Base-by-base conservation (phyloP, 2,329 filamentous ascomycete genomes). In the Talaromyces funiculosus region DNA sequence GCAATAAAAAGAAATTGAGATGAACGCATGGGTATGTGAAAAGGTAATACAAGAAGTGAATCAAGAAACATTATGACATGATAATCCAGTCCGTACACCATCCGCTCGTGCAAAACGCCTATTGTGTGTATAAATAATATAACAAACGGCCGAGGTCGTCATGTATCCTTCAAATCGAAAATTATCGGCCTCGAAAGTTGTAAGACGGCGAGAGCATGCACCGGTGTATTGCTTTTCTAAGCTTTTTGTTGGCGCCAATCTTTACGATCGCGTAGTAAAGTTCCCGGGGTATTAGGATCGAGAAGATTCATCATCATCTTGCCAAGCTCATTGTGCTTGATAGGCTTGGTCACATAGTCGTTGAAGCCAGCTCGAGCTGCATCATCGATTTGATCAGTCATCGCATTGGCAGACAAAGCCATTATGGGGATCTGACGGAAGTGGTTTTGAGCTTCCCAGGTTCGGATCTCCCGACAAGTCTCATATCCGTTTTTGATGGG, bases 221-320 rank as follows among this genome's bases (percentile, higher is more conserved):
- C 20, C 35, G 35, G 16, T 47, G 42, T 24, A 24, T 22, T 26
- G 12, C 33, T 42, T 37, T 26, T 40, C 43, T 38, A 57, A 43
- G 45, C 18, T 22, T 42, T 59, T 53, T 26, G 57, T 20, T 62
- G 61, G 42, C 37, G 61, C 56, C 43, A 60, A 43, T 62, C 58
- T 58, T 62, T 69, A 42, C 76, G 76, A 61, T 78, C 76, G 64
- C 74, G 71, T 61, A 79, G 69, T 56, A 79, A 71, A 63, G 75
- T 68, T 53, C 76, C 71, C 55, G 77, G 77, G 56, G 73, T 68
- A 45, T 69, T 72, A 29, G 75, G 73, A 59, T 79, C 77, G 14
- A 80, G 71, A 58, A 80, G 68, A 31, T 71, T 76, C 74, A 80
- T 79, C 76, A 80, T 78, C 77, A 79, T 78, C 62, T 75, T 77